A percentile compares a stretch with the other conserved stretches of the same genome.
phyloP scores from a whole-genome alignment of 345 rosid genomes.

The Lepidium africanum region DNA sequence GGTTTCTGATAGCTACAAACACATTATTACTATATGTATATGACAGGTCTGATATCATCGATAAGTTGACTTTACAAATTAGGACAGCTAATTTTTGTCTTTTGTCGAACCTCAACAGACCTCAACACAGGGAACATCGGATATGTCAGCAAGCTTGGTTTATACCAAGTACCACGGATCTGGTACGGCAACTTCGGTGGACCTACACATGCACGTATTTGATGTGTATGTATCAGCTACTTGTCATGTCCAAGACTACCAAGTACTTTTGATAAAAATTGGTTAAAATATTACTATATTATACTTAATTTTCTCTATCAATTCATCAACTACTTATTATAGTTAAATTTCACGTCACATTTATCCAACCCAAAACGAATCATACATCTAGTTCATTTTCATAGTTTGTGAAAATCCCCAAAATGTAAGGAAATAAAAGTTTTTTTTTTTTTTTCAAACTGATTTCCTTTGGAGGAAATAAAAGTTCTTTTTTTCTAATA shows the following conservation, averaged over 20 bases:
- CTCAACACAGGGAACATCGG: slow-evolving; percentile 1
- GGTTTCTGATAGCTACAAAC: slow-evolving; percentile 1
- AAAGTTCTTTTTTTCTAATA: no score
- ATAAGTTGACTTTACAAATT: slow-evolving; percentile 17
- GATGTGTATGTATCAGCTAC: neutral
- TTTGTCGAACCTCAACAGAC: slow-evolving; percentile 19
- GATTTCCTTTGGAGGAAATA: no score
- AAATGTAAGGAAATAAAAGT: no score
- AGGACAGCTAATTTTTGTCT: slow-evolving; percentile 2
- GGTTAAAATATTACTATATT: neutral
- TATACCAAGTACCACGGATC: neutral
- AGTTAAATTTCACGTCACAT: no score
- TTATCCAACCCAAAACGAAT: no score
- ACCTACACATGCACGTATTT: neutral
- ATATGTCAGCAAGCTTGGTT: slow-evolving; percentile 2
- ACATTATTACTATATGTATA: neutral
- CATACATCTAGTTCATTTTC: no score
- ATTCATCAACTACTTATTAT: no score
- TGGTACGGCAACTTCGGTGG: neutral
- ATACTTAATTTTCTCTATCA: no score
- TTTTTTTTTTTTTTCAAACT: no score
- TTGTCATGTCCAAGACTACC: neutral
- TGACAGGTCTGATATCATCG: slow-evolving; percentile 7
- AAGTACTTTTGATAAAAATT: neutral
- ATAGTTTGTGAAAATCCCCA: no score